Evolutionary conservation across 2,329 filamentous ascomycete genomes (phyloP).

Genomic region (Ceratocystis colombiana): DNA sequence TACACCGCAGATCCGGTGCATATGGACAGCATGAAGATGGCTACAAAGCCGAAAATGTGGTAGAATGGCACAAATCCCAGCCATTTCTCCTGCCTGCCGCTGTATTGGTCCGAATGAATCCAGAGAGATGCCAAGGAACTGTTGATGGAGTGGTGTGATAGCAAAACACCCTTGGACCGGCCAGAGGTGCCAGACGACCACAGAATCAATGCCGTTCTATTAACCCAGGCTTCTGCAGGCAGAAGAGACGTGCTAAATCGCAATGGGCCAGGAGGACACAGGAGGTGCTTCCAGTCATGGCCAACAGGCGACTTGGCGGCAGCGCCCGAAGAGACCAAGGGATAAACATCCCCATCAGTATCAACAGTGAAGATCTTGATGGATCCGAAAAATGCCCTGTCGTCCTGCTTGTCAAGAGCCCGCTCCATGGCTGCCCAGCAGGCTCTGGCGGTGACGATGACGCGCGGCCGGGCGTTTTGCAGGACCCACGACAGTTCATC

Average conservation of each 20-base stretch:
- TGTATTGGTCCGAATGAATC: conserved; percentile 41
- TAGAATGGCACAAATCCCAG: conserved; percentile 63
- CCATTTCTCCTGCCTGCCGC: conserved; percentile 34
- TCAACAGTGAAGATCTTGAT: conserved; percentile 53
- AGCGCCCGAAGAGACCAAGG: conserved; percentile 25
- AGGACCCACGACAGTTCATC: conserved; percentile 37
- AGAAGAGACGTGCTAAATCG: conserved; percentile 11
- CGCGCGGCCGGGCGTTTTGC: conserved; percentile 35
- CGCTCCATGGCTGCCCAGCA: conserved; percentile 32
- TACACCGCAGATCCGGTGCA: conserved; percentile 49
- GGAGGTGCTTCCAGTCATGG: conserved; percentile 52
- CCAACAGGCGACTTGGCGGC: neutral
- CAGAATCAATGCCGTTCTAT: conserved; percentile 47
- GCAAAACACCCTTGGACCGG: conserved; percentile 62
- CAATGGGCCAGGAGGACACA: conserved; percentile 30
- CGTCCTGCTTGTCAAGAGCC: conserved; percentile 33
- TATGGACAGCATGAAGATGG: conserved; percentile 50
- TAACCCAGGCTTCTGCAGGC: conserved; percentile 29
- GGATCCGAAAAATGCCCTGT: conserved; percentile 30
- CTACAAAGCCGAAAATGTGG: conserved; percentile 49
- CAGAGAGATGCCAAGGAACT: conserved; percentile 45
- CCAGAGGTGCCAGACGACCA: conserved; percentile 57
- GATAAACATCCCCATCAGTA: conserved; percentile 32
- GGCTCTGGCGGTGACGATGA: conserved; percentile 33
- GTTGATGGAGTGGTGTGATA: conserved; percentile 57